Evolutionary conservation across 805 yeast genomes (phyloP).

Genomic region (Candida suzukii): DNA sequence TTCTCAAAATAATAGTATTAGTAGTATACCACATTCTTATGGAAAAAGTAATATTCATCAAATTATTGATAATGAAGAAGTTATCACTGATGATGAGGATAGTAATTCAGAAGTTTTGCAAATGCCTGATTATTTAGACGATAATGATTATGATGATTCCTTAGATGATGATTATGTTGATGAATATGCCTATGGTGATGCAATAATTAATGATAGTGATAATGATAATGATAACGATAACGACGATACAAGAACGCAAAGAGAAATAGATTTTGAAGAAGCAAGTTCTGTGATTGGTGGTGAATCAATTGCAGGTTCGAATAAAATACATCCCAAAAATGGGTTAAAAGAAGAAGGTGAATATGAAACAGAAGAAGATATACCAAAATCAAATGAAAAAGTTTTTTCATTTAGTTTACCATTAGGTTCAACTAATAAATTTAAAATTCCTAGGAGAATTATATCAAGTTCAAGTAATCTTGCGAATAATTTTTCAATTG

Average conservation of each 20-base stretch:
- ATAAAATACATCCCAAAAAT: not conserved
- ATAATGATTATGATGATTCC: not conserved
- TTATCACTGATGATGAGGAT: not conserved
- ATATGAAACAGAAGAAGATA: not conserved
- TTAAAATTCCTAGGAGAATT: not conserved
- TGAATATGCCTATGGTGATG: not conserved
- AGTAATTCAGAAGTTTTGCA: no score
- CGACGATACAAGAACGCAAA: not conserved
- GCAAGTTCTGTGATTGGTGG: slow-evolving; percentile 15
- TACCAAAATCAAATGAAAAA: slow-evolving; percentile 18
- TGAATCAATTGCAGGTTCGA: not conserved
- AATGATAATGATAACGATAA: slow-evolving; percentile 1
- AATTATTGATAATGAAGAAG: not conserved
- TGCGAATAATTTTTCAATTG: no score
- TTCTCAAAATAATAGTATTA: no score
- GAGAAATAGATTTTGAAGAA: slow-evolving; percentile 4
- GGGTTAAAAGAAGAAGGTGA: not conserved
- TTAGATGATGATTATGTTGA: slow-evolving; percentile 1
- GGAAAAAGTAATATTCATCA: not conserved
- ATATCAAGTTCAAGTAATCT: not conserved
- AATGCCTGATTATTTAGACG: no score
- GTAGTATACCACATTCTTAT: not conserved
- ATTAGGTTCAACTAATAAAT: slow-evolving; percentile 38
- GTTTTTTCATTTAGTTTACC: slow-evolving; percentile 55
- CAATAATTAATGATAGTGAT: not conserved